Base-by-base conservation (phyloP, 139 green algal species). In the Deuterostichococcus epilithicus region DNA sequence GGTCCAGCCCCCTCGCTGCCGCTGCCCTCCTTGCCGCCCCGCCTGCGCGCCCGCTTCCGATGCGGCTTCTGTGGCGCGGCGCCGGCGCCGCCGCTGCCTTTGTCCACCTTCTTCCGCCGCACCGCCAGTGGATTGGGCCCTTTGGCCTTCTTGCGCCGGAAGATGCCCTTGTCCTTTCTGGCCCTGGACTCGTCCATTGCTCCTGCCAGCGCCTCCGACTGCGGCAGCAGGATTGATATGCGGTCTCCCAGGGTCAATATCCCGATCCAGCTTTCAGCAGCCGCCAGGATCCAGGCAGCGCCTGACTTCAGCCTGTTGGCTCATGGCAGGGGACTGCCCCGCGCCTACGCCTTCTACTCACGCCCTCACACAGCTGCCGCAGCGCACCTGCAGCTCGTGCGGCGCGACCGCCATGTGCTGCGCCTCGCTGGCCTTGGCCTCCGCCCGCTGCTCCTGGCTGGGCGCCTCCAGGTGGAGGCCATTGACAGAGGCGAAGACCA, bases 391-490 rank as follows among this genome's bases (percentile, higher is more conserved):
- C 10, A 63, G 52, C 52, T 63, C 52, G 18, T 63, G 52, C 3
- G 10, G 52, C 3, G 13, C 52, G 13, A 63, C 52, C 18, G 18
- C 28, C 18, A 63, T 13, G 52, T 63, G 52, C 52, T 63, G 52
- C 20, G 52, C 52, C 52, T 63, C 52, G 3, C 18, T 28, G 52
- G 52, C 52, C 3, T 76, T 52, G 25, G 72, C 76, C 35, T 74
- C 37, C 52, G 71, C 44, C 59, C 75, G 63, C 68, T 90, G 84
- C 39, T 69, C 18, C 1, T 68, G 70, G 15, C 73, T 81, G 23
- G 86, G 86, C 63, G 65, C 47, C 65, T 87, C 84, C 47, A 90
- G 59, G 59, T 87, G 81, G 30, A 89, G 37, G 26, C 86, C 86
- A 73, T 87, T 85, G 5, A 87, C 80, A 38, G 76, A 80, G 25